A percentile compares a stretch with the other conserved stretches of the same genome.
These are phyloP conservation scores for Hypoxylon sp. DNA, from an alignment of 2,329 filamentous ascomycete genomes.

Conservation along the genomic window DNA sequence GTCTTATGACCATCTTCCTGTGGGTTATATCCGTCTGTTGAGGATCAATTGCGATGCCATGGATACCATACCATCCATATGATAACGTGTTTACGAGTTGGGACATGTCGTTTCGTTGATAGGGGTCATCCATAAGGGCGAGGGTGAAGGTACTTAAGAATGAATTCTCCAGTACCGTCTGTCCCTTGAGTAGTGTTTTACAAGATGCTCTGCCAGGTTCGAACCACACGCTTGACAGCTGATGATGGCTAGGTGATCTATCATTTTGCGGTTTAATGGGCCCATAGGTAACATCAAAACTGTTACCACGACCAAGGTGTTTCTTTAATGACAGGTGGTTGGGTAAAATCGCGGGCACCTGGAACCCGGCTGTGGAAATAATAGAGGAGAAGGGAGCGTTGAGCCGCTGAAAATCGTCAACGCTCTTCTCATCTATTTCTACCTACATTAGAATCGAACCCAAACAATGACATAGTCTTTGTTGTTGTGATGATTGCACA, in stretches of 20 bases:
- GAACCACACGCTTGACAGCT: background rate
- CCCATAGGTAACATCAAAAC: background rate
- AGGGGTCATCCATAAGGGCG: background rate
- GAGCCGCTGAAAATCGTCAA: background rate
- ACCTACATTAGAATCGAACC: too few species aligned
- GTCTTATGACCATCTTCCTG: too few species aligned
- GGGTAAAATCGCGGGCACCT: background rate
- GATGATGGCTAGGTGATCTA: background rate
- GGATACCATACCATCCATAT: background rate
- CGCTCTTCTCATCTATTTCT: too few species aligned
- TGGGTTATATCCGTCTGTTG: too few species aligned
- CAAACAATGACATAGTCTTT: too few species aligned
- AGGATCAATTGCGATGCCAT: too few species aligned
- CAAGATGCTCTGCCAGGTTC: background rate
- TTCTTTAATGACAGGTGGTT: background rate
- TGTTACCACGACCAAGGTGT: background rate
- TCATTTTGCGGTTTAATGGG: background rate
- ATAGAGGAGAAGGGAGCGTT: background rate
- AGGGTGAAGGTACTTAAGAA: background rate
- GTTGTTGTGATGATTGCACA: too few species aligned
- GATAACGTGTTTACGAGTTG: background rate
- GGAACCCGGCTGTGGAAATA: background rate
- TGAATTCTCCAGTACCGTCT: background rate
- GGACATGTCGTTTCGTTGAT: background rate
- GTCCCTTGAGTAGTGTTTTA: background rate